phyloP scores from a whole-genome alignment of 768 basidiomycete species.

The Coprinopsis cinerea region DNA sequence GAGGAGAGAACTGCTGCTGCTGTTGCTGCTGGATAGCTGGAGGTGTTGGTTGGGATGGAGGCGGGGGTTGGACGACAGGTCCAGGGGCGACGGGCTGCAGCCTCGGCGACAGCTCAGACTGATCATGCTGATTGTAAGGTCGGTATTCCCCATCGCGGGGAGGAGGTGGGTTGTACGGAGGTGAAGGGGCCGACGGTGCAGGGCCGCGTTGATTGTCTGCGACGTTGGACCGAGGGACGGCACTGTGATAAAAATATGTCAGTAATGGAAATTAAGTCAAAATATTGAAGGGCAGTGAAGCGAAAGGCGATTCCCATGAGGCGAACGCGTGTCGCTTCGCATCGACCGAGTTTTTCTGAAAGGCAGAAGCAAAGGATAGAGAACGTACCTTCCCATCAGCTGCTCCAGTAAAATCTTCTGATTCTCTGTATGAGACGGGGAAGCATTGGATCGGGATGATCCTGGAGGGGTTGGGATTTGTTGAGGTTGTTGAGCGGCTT shows the following conservation, averaged over 20 bases:
- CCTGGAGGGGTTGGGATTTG: slow-evolving; percentile 70
- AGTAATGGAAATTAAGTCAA: neutral
- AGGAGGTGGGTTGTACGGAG: slow-evolving; percentile 38
- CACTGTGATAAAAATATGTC: slow-evolving; percentile 5
- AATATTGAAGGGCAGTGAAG: slow-evolving; percentile 33
- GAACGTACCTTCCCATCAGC: slow-evolving; percentile 71
- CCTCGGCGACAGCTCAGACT: slow-evolving; percentile 34
- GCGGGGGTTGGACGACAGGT: slow-evolving; percentile 14
- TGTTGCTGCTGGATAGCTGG: slow-evolving; percentile 17
- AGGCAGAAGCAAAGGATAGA: slow-evolving; percentile 14
- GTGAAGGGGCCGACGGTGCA: slow-evolving; percentile 38
- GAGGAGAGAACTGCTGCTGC: slow-evolving; percentile 18
- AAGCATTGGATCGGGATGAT: slow-evolving; percentile 50
- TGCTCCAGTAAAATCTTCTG: slow-evolving; percentile 77
- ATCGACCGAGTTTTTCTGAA: slow-evolving; percentile 12
- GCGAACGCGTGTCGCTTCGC: slow-evolving; percentile 18
- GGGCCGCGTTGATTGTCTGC: slow-evolving; percentile 38
- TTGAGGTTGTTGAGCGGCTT: slow-evolving; percentile 31
- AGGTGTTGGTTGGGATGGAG: slow-evolving; percentile 25
- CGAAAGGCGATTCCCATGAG: slow-evolving; percentile 9
- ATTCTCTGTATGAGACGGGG: slow-evolving; percentile 53
- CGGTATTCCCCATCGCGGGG: slow-evolving; percentile 45
- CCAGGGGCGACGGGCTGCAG: slow-evolving; percentile 21
- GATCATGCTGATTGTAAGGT: slow-evolving; percentile 36
- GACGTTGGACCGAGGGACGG: slow-evolving; percentile 28